Evolutionary conservation across 1,284 basidiomycete genomes (phyloP).

Genomic region (Inonotus hispidus): DNA sequence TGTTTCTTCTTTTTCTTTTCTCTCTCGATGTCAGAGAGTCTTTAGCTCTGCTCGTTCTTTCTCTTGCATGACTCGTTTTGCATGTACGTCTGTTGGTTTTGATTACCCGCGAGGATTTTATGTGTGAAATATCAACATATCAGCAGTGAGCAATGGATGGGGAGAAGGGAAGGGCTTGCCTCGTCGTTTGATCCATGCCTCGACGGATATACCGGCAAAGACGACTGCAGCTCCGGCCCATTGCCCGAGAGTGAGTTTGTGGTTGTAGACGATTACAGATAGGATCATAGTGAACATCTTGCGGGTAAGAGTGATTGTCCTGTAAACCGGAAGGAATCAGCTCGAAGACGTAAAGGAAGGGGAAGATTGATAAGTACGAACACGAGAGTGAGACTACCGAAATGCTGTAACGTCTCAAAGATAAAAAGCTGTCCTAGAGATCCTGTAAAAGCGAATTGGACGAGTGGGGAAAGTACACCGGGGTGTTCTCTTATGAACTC

Average conservation of each 20-base stretch:
- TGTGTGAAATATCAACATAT: slow-evolving; percentile 12
- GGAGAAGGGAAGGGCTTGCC: slow-evolving; percentile 37
- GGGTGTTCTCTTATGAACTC: slow-evolving; percentile 81
- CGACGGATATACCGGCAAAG: slow-evolving; percentile 90
- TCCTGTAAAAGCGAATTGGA: slow-evolving; percentile 86
- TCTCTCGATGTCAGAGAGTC: slow-evolving; percentile 48
- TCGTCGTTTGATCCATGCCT: slow-evolving; percentile 84
- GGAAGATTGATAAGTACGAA: slow-evolving; percentile 36
- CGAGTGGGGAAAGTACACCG: slow-evolving; percentile 68
- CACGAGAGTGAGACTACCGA: slow-evolving; percentile 92
- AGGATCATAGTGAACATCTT: slow-evolving; percentile 99
- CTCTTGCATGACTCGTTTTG: slow-evolving; percentile 72
- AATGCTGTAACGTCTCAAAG: slow-evolving; percentile 95
- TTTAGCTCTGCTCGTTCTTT: slow-evolving; percentile 80
- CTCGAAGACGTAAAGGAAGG: not conserved
- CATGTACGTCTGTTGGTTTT: slow-evolving; percentile 55
- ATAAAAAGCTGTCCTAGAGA: slow-evolving; percentile 96
- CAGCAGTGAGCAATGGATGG: not conserved
- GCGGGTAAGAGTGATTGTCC: slow-evolving; percentile 92
- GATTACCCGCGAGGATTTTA: no score
- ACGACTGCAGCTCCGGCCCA: slow-evolving; percentile 91
- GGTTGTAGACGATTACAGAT: slow-evolving; percentile 90
- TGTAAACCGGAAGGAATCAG: slow-evolving; percentile 27
- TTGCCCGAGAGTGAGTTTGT: slow-evolving; percentile 79
- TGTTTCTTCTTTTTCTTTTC: not conserved